Conservation (phyloP, 2,329 filamentous ascomycete genomes). For the Didymosphaeria variabile region DNA sequence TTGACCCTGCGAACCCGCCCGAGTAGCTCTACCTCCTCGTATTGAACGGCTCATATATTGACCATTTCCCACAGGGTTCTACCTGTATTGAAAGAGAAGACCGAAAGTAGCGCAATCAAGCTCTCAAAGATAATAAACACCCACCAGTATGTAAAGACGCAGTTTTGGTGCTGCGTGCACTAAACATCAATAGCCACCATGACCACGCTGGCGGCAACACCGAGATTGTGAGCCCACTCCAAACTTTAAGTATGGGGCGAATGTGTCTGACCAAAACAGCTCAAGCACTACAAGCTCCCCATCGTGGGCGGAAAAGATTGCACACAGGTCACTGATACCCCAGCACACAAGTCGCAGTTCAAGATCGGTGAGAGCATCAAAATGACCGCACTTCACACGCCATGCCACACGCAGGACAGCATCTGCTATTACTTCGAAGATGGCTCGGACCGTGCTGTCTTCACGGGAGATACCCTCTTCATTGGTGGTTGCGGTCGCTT, state of each 20-base stretch:
- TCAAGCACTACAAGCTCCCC: slow-evolving; percentile 70
- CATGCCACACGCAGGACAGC: slow-evolving; percentile 97
- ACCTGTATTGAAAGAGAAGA: slow-evolving; percentile 75
- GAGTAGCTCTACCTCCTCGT: slow-evolving; percentile 68
- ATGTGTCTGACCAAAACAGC: slow-evolving; percentile 46
- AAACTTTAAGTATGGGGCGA: neutral
- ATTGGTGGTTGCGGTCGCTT: slow-evolving; percentile 94
- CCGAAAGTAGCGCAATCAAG: slow-evolving; percentile 76
- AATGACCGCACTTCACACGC: slow-evolving; percentile 90
- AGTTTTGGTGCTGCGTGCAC: slow-evolving; percentile 15
- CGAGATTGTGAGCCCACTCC: slow-evolving; percentile 67
- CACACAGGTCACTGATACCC: slow-evolving; percentile 79
- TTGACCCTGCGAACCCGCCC: slow-evolving; percentile 80
- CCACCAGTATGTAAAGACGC: slow-evolving; percentile 76
- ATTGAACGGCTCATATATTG: neutral
- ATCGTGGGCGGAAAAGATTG: slow-evolving; percentile 92
- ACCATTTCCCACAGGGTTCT: slow-evolving; percentile 59
- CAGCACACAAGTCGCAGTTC: slow-evolving; percentile 78
- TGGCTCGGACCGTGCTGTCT: slow-evolving; percentile 78
- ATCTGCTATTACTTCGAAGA: slow-evolving; percentile 96
- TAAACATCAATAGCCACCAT: slow-evolving; percentile 72
- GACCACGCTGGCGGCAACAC: slow-evolving; percentile 94
- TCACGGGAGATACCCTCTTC: slow-evolving; percentile 96
- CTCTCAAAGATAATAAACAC: slow-evolving; percentile 93
- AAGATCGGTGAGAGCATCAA: slow-evolving; percentile 81